Evolutionary conservation across 352 stramenopile genomes (phyloP), one percentile per base, ranked within the genome.

Genomic region (Halophytophthora batemanensis): DNA sequence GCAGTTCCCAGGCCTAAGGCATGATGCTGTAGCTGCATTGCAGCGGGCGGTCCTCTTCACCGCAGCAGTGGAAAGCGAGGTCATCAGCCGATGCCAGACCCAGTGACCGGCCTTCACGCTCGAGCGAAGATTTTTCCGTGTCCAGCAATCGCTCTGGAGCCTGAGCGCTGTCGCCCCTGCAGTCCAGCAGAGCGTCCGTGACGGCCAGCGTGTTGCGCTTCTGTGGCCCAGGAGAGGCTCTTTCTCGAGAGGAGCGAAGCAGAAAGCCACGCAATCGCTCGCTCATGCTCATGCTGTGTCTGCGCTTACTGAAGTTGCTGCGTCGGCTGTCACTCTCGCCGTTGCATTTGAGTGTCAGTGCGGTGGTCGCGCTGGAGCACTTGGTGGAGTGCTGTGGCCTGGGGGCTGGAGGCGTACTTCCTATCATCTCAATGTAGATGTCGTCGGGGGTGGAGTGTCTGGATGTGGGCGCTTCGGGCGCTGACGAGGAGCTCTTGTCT

Each of bases 361-460:
- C 33, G 33, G 33, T 14, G 33, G 33, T 31, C 4, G 8, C 33
- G n/a, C 33, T 38, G 15, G 33, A 17, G 11, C 6, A 38, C 10
- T 38, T 38, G 33, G 2, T 14, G 3, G 11, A 17, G 33, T 13
- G 33, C 11, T 14, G 15, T 3, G 21, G 50, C 39, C 25, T 48
- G 35, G 34, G 46, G 17, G 11, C 17, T 25, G 48, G 47, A 12
- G 37, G 50, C 6, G 8, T 43, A 21, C 8, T 37, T 13, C 18
- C 49, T 10, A 61, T 45, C 60, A 61, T 69, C 38, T 37, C 37
- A 19, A 15, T 45, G 22, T 68, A 68, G n/a, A 18, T 31, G 18
- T 61, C 41, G 31, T 6, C 33, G 35, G 40, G 6, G 15, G 33
- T 50, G 1, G 37, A 37, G 25, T 31, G 25, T 31, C 25, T 31